Evolutionary conservation across 495 filamentous ascomycete genomes (phyloP).

Genomic region (Eremomyces bilateralis): DNA sequence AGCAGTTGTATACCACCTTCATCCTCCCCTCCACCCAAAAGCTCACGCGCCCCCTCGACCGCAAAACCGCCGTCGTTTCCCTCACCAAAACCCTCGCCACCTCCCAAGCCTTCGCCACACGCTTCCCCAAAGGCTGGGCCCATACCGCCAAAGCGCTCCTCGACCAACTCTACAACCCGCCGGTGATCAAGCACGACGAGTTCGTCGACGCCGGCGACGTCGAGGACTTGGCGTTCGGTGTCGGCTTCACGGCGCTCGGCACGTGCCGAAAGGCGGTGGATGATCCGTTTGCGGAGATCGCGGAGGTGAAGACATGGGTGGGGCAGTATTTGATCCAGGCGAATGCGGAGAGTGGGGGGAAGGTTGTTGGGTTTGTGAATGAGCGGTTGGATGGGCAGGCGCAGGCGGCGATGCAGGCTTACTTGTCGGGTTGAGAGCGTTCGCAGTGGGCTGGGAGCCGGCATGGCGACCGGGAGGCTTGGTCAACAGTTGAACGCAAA

Average conservation of each 20-base stretch:
- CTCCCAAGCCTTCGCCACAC: conserved; percentile 53
- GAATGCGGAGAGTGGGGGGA: conserved; percentile 31
- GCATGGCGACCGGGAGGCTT: too few species aligned
- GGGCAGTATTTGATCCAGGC: conserved; percentile 43
- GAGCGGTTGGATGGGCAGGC: conserved; percentile 35
- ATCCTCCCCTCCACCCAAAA: conserved; percentile 76
- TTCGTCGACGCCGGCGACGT: conserved; percentile 64
- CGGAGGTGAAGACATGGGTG: conserved; percentile 63
- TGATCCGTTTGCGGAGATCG: conserved; percentile 67
- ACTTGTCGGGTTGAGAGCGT: too few species aligned
- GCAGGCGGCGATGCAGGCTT: conserved; percentile 27
- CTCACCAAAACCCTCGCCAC: conserved; percentile 76
- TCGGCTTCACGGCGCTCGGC: conserved; percentile 78
- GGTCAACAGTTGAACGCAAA: too few species aligned
- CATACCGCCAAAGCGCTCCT: conserved; percentile 70
- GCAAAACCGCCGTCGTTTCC: conserved; percentile 82
- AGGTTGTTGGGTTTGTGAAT: conserved; percentile 32
- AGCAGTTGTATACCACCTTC: conserved; percentile 59
- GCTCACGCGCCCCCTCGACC: conserved; percentile 66
- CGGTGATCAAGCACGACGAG: conserved; percentile 51
- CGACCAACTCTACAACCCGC: conserved; percentile 70
- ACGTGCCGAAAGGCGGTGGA: conserved; percentile 48
- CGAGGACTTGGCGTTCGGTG: conserved; percentile 83
- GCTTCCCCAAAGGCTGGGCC: conserved; percentile 68
- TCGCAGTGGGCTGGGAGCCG: too few species aligned